These are phyloP conservation scores for Fusarium aywerte DNA, from an alignment of 2,329 filamentous ascomycete species.

Conservation along the genomic window DNA sequence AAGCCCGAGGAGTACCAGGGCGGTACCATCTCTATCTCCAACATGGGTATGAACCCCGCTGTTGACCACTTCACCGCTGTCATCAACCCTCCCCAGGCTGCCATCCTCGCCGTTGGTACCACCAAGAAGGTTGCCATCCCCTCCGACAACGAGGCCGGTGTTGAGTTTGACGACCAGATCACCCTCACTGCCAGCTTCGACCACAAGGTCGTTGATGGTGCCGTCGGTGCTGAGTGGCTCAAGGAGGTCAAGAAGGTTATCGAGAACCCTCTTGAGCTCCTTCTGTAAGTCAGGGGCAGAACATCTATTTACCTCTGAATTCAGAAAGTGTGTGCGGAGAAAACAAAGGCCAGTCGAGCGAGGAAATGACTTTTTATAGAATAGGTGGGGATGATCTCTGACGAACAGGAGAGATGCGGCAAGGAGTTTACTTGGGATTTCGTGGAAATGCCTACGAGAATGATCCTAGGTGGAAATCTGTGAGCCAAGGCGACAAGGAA, in stretches of 20 bases:
- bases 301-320: constrained; percentile 3
- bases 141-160: constrained; percentile 77
- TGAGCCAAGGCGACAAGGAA: constrained; percentile 15
- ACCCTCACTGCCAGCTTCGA: constrained; percentile 95
- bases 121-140: constrained; percentile 96
- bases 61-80: constrained; percentile 98
- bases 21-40: constrained; percentile 98
- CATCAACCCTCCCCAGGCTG: constrained; percentile 98
- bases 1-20: constrained; percentile 99
- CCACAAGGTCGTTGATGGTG: constrained; percentile 98
- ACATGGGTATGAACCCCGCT: constrained; percentile 99
- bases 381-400: constrained; percentile 28
- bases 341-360: constrained; percentile 22
- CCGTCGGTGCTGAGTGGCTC: constrained; percentile 96
- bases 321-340: not conserved
- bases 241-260: constrained; percentile 96
- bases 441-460: constrained; percentile 16
- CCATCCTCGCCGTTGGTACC: constrained; percentile 93
- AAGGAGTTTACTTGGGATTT: constrained; percentile 28
- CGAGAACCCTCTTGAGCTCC: constrained; percentile 94
- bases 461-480: constrained; percentile 15
- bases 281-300: constrained; percentile 71
- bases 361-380: constrained; percentile 43
- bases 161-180: constrained; percentile 98
- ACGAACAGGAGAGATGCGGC: constrained; percentile 21